Evolutionary conservation across 371 early-diverging fungal genomes (phyloP), one percentile per base, ranked within the genome.

Genomic region (Rhizomucor pusillus): DNA sequence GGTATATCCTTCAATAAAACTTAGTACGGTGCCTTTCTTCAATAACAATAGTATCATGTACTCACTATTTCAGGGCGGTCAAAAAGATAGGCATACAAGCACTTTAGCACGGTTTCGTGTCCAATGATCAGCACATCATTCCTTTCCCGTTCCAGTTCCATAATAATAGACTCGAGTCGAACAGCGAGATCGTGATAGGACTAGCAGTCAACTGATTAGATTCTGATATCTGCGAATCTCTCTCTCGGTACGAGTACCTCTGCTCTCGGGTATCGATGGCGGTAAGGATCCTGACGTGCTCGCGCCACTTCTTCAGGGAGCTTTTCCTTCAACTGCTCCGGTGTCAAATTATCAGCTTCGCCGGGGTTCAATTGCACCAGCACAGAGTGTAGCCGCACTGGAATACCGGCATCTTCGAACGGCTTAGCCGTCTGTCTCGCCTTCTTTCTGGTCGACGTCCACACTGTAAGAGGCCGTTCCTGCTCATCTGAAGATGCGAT

Each of bases 321-420:
- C 65, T 76, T 75, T 45, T 71, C 29, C 7, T 80, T 84, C 58
- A 97, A 90, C 56, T 92, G 87, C 14, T 86, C 88, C 19, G 82
- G 77, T 0, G 90, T 88, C 65, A 94, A 59, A 29, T 86, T 91
- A 64, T 94, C 94, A 57, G 86, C 87, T 5, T 85, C 85, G 12
- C 97, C 97, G 0, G 91, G 85, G 65, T 93, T 89, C 37, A 94
- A 60, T 56, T 93, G 95, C 53, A 83, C 88, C 56, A 93, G 65
- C 47, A 79, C 80, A 25, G 87, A 81, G 59, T 86, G 82, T 54
- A 86, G 86, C 6, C 75, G 56, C 14, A 81, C 75, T 39, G 64
- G 54, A 36, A 62, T 54, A 29, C 29, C 29, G 7, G 29, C 29
- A 40, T 68, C 69, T 59, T 67, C 76, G 51, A 93, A 79, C 35